Evolutionary conservation across 371 early-diverging fungal genomes (phyloP), one percentile per base, ranked within the genome.

Genomic region (Mucor circinelloides): DNA sequence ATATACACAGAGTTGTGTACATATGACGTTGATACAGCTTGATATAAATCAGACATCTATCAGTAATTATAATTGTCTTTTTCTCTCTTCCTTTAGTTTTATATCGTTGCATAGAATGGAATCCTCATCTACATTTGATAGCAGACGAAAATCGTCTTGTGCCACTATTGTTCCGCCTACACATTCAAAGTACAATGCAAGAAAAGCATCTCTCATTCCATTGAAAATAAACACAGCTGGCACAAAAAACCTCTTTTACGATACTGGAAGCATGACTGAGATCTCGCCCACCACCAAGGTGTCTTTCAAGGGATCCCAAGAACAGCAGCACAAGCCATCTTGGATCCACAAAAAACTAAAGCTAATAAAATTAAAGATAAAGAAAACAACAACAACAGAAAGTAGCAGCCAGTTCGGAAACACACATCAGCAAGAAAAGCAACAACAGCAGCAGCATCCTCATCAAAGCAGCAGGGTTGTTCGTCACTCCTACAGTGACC

Each of bases 401-500:
- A 31, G 31, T 3, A 17, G 3, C 6, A n/a, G 4, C 17, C 19
- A 56, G 2, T 32, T 17, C 19, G 31, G 12, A 6, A n/a, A 28
- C 2, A 7, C 6, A n/a, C 56, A 31, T 3, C 7, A 30, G 8
- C 56, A 17, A 31, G 32, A 56, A 56, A 56, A 56, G 32, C 56
- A 55, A 17, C 56, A 56, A 4, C 52, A 27, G 1, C 52, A 25
- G 2, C 21, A 52, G 5, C 40, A 40, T 17, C 5, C 40, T 15
- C 15, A 56, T 56, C 57, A 31, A 19, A 56, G 32, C 5, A 56
- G 30, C 10, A 30, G 36, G 9, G 19, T 54, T 23, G 54, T 54
- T 19, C 25, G n/a, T 38, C 60, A 54, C 28, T 63, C 55, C 4
- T 61, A 67, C 31, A 61, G 63, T 19, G 68, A 63, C 40, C 68